Base-by-base conservation (phyloP, 148 eudicot species). In the Fagopyrum esculentum region DNA sequence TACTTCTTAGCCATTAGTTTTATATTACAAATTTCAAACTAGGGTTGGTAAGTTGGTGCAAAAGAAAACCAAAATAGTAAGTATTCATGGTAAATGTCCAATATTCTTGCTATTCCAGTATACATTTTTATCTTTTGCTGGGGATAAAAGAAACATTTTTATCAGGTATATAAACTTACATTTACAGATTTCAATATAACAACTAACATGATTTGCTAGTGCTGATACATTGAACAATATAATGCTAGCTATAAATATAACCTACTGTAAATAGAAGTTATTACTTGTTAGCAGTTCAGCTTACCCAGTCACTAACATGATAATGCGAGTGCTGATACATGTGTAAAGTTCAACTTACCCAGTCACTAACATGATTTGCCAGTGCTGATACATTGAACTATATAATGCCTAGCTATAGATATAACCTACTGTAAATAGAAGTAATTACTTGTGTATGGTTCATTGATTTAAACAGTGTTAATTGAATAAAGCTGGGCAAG, bases 21-120 rank as follows among this genome's bases (percentile, higher is more conserved):
- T 35, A 35, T 35, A 35, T 35, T 30, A 29, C 69, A 63, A 43
- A 59, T 57, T 8, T 11, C 26, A 63, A 29, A 29, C 26, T 13
- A 66, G 15, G 15, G 71, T 66, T 66, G 71, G 47, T 40, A 64
- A 64, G 70, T 35, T 11, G 13, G 70, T 66, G 71, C 43, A 43
- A 40, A 12, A 40, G 46, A 66, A 15, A 66, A 66, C 71, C 40
- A 66, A 66, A 66, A 35, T 64, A 35, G 69, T 35, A 30, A 64
- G 69, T 64, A 30, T 5, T 12, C 69, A 35, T 64, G 40, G 30
- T 49, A 3, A 49, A 1, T 35, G 40, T 66, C 5, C 4, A 43
- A 4, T 7, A 35, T 40, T 63, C 16, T 19, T 6, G 44, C 35
- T 63, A 44, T 43, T 60, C 11, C 6, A 51, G 15, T 51, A 9